Base-by-base conservation (phyloP, 2,329 filamentous ascomycete genomes). In the Ambrosiella cleistominuta region DNA sequence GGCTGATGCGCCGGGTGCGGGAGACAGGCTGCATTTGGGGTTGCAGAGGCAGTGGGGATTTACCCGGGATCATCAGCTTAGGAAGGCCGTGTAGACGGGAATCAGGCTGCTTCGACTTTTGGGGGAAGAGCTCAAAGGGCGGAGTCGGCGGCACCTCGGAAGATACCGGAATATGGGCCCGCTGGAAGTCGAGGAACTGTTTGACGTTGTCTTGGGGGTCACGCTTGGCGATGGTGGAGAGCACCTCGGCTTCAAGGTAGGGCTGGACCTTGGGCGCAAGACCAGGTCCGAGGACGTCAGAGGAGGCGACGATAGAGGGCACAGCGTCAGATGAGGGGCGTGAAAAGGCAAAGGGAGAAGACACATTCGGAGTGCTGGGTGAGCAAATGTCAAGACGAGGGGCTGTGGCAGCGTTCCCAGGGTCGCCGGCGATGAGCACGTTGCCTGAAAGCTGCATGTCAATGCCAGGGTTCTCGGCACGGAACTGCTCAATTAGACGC, bases 121-220 rank as follows among this genome's bases (percentile, higher is more conserved):
- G 53, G 12, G 79, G 76, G 61, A 77, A 76, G 64, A 82, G 73
- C 71, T 86, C 81, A 63, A 84, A 85, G 3, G 83, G 82, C 13
- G 86, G 84, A 7, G 83, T 83, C 7, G 79, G 79, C 7, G 81
- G 80, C n/a, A 85, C 77, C 57, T 83, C 78, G 61, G 73, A 73
- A 27, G 70, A 66, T 68, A 69, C 64, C 49, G 63, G 64, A 40
- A 64, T 64, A 58, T 79, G 76, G 67, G 68, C 63, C 42, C 86
- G 83, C 68, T 97, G 91, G 68, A 95, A 90, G 66, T 80, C 80
- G 57, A 97, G 78, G 70, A 95, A 97, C 63, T 95, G 88, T 66
- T 87, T 83, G 40, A 97, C 88, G 64, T 91, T 95, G 70, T 96
- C 90, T 68, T 94, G 90, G 5, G 90, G 86, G 66, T 96, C 89